A percentile compares a stretch with the other conserved stretches of the same genome.
These are phyloP conservation scores for Priceomyces fermenticarens DNA, from an alignment of 805 yeast species.

Conservation along the genomic window DNA sequence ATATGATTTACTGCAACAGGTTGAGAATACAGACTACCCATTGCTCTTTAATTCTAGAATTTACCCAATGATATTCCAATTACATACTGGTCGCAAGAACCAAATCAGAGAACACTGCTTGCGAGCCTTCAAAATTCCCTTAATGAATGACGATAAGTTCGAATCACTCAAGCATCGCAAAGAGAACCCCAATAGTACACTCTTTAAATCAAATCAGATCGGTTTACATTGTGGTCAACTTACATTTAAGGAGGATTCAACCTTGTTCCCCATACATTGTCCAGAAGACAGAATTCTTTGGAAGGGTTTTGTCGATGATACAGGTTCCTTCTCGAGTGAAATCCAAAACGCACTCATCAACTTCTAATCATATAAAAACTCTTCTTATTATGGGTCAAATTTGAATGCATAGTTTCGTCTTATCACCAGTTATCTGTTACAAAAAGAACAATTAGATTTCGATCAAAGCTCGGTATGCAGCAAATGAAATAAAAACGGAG, in stretches of 20 bases:
- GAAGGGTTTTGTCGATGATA: slow-evolving; percentile 9
- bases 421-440: too few species aligned
- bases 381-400: background rate
- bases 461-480: too few species aligned
- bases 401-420: too few species aligned
- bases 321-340: slow-evolving; percentile 8
- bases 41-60: slow-evolving; percentile 11
- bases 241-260: slow-evolving; percentile 3
- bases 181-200: slow-evolving; percentile 11
- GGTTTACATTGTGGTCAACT: slow-evolving; percentile 20
- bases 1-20: slow-evolving; percentile 6
- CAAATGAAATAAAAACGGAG: too few species aligned
- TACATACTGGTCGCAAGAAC: slow-evolving; percentile 22
- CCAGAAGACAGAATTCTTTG: slow-evolving; percentile 11
- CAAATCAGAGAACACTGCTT: slow-evolving; percentile 23
- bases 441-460: too few species aligned
- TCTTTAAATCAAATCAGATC: slow-evolving; percentile 18
- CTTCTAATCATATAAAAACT: background rate
- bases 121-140: slow-evolving; percentile 15
- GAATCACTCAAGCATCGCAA: slow-evolving; percentile 11
- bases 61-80: slow-evolving; percentile 16
- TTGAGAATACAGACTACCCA: slow-evolving; percentile 10
- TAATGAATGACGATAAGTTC: slow-evolving; percentile 23
- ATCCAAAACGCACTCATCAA: slow-evolving; percentile 7
- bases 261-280: slow-evolving; percentile 6